phyloP scores from a whole-genome alignment of 306 rosid species.

The Pueraria montana region DNA sequence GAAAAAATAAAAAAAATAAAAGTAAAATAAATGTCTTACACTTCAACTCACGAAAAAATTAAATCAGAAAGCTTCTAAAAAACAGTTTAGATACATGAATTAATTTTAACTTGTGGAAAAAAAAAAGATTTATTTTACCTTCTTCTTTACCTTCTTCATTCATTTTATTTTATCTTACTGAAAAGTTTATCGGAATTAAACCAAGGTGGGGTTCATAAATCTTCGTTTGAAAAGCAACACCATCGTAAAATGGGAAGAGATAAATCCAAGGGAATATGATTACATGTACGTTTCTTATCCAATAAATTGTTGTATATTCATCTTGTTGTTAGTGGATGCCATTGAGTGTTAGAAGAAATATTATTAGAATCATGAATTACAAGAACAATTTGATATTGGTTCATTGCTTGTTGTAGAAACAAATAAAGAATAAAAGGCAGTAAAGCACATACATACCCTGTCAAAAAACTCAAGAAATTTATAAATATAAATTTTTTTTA shows the following conservation, averaged over 20 bases:
- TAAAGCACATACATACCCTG: conserved; percentile 22
- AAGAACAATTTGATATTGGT: conserved; percentile 10
- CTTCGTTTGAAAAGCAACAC: conserved; percentile 13
- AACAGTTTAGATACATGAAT: background rate
- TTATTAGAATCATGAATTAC: conserved; percentile 25
- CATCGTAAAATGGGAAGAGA: conserved; percentile 33
- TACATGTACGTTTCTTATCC: conserved; percentile 42
- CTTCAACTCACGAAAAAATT: background rate
- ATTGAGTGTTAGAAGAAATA: conserved; percentile 30
- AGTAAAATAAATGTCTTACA: background rate
- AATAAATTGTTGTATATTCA: conserved; percentile 28
- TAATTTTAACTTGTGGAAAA: background rate
- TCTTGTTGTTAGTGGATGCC: conserved; percentile 37
- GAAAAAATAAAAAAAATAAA: background rate
- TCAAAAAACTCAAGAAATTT: conserved; percentile 5
- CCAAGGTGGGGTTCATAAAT: background rate
- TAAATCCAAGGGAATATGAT: conserved; percentile 19
- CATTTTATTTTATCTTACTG: background rate
- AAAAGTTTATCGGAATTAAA: background rate
- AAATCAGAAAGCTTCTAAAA: background rate
- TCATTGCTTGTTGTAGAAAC: background rate
- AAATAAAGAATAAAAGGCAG: conserved; percentile 6
- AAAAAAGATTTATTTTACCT: background rate
- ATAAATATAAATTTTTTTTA: conserved; percentile 11
- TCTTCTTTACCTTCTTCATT: too few species aligned